Percentiles rank a stretch among this genome's conserved stretches.
phyloP scores from a whole-genome alignment of 345 rosid genomes.

The Xanthoceras sorbifolium region DNA sequence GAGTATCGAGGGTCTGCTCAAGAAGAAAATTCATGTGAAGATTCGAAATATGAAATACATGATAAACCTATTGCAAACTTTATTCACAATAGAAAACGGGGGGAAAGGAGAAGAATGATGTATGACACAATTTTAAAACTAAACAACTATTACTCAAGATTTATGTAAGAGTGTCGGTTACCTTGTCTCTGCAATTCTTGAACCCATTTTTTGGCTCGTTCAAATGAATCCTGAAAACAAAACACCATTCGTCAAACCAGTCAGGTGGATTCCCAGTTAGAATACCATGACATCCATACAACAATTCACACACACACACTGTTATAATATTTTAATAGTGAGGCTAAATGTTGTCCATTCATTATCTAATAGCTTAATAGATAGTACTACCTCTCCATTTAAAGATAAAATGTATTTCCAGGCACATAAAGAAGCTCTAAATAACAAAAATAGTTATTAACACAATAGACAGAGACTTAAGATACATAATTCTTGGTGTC shows the following conservation, averaged over 20 bases:
- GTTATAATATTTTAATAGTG: background rate
- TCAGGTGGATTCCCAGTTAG: background rate
- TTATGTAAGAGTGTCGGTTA: slow-evolving; percentile 13
- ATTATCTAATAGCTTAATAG: background rate
- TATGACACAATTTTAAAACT: background rate
- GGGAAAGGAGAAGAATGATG: background rate
- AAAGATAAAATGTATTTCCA: background rate
- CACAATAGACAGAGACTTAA: background rate
- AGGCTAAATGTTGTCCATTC: background rate
- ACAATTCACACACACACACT: background rate
- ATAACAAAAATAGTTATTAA: background rate
- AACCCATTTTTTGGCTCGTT: slow-evolving; percentile 68
- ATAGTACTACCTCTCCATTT: background rate
- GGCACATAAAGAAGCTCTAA: background rate
- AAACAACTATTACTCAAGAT: background rate
- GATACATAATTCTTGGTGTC: background rate
- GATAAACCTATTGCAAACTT: slow-evolving; percentile 1
- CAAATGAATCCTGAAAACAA: slow-evolving; percentile 57
- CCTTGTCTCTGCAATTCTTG: slow-evolving; percentile 73
- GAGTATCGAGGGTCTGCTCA: background rate
- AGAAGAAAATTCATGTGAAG: background rate
- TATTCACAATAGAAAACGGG: background rate
- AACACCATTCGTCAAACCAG: background rate
- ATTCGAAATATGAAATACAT: background rate
- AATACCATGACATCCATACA: background rate